Base-by-base conservation (phyloP, 495 filamentous ascomycete genomes). In the Hypoxylon rickii region DNA sequence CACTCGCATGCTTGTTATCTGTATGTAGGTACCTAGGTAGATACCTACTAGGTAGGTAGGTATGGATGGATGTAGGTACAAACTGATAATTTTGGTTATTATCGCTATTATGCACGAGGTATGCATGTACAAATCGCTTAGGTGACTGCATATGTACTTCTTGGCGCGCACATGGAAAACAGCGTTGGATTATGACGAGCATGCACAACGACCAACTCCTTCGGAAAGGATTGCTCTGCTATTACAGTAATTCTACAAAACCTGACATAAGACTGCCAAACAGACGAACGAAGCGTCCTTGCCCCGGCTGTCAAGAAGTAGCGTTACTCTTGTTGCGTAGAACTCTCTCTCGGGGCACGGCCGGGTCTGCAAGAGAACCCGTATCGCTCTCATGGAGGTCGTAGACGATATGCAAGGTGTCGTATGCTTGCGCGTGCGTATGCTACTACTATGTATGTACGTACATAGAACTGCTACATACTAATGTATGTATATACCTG, bases 331-430 rank as follows among this genome's bases (percentile, higher is more conserved):
- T n/a, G n/a, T n/a, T n/a, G n/a, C n/a, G 4, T 29, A 29, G 34
- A 4, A 7, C 16, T 17, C 18, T 44, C n/a, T 16, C 17, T 21
- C 40, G 18, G 38, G 45, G 43, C 48, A 33, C 29, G 43, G 31
- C 55, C 48, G 58, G 58, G 44, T 63, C 53, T 59, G 49, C 55
- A 59, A 37, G 61, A 59, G 55, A 64, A 45, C 51, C 61, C 50
- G 61, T 64, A 59, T 64, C 61, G 39, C 24, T 50, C 16, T 51
- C 41, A 3, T 59, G 45, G 59, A 42, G 34, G 38, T 59, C 52
- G 55, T 55, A 47, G 62, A 55, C 58, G 51, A 60, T 61, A 68
- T 68, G 65, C 65, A 55, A 60, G 58, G 49, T 61, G 55, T 65
- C 58, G 62, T 63, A 65, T 63, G 58, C 49, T 57, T 44, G 59